Conservation (phyloP, 768 basidiomycete species). For the Psilocybe tampanensis region DNA sequence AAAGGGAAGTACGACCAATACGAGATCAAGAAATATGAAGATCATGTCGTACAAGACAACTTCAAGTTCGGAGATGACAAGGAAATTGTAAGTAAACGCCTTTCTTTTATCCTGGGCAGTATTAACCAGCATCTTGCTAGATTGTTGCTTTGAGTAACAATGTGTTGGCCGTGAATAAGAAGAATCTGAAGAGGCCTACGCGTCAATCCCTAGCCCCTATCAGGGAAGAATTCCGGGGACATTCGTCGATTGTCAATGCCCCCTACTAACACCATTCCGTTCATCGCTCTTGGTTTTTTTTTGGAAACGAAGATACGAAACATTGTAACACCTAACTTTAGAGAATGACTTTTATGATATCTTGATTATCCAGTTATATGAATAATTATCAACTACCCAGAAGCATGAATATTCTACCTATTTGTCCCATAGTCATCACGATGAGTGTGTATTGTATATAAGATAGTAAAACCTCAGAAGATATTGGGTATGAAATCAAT, state of each 20-base stretch:
- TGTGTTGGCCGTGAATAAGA: slow-evolving; percentile 94
- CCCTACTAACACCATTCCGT: slow-evolving; percentile 47
- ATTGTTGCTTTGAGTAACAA: slow-evolving; percentile 95
- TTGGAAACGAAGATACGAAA: neutral
- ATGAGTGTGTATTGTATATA: too few species aligned
- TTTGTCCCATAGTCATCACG: neutral
- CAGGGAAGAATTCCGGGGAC: slow-evolving; percentile 32
- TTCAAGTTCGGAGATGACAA: slow-evolving; percentile 98
- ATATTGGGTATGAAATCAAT: too few species aligned
- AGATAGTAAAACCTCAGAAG: too few species aligned
- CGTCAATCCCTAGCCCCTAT: slow-evolving; percentile 64
- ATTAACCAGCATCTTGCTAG: slow-evolving; percentile 38
- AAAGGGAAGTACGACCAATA: slow-evolving; percentile 89
- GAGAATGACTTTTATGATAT: slow-evolving; percentile 8
- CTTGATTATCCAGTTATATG: slow-evolving; percentile 12
- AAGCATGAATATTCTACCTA: neutral
- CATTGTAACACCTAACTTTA: neutral
- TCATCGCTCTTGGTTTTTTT: neutral
- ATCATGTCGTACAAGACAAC: slow-evolving; percentile 93
- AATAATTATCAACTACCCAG: slow-evolving; percentile 8
- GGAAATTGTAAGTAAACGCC: slow-evolving; percentile 72
- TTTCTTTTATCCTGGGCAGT: neutral
- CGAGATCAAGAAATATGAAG: slow-evolving; percentile 96
- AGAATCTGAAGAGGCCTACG: slow-evolving; percentile 82
- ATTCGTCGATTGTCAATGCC: slow-evolving; percentile 69